Conservation (phyloP, 805 yeast genomes). For the Starmerella khaoyaiensis region DNA sequence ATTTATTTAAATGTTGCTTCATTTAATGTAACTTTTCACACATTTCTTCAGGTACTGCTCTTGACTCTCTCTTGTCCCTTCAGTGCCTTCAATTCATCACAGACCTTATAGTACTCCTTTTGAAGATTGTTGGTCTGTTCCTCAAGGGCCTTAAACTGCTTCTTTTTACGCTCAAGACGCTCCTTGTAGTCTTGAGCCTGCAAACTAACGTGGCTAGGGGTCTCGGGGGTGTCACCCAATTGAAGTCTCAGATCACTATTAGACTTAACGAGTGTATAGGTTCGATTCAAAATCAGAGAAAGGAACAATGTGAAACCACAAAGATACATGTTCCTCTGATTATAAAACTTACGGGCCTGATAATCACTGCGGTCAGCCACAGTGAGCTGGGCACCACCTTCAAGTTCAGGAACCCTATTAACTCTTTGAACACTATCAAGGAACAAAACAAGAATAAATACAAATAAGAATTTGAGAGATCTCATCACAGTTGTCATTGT, state of each 20-base stretch:
- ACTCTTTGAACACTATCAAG: conserved; percentile 82
- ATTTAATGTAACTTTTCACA: background rate
- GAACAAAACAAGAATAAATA: conserved; percentile 71
- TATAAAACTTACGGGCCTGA: conserved; percentile 82
- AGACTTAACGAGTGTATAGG: conserved; percentile 67
- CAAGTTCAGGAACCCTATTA: conserved; percentile 46
- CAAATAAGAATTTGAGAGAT: conserved; percentile 66
- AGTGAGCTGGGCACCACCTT: conserved; percentile 27
- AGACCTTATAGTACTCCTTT: conserved; percentile 44
- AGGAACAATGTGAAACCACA: conserved; percentile 91
- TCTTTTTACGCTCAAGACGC: conserved; percentile 46
- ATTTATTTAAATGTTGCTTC: background rate
- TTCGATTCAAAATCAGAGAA: conserved; percentile 72
- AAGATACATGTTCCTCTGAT: conserved; percentile 90
- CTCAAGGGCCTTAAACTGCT: conserved; percentile 53
- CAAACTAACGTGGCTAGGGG: conserved; percentile 38
- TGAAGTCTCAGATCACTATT: conserved; percentile 28
- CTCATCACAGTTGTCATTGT: conserved; percentile 58
- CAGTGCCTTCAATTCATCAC: conserved; percentile 28
- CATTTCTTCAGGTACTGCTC: background rate
- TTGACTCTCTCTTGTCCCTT: conserved; percentile 12
- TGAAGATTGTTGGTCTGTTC: conserved; percentile 57
- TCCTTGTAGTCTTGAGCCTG: conserved; percentile 38
- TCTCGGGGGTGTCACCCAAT: conserved; percentile 25
- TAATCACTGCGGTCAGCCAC: conserved; percentile 60